A percentile compares a stretch with the other conserved stretches of the same genome.
These are phyloP conservation scores for Talaromyces piceae DNA, from an alignment of 2,329 filamentous ascomycete species.

Conservation along the genomic window DNA sequence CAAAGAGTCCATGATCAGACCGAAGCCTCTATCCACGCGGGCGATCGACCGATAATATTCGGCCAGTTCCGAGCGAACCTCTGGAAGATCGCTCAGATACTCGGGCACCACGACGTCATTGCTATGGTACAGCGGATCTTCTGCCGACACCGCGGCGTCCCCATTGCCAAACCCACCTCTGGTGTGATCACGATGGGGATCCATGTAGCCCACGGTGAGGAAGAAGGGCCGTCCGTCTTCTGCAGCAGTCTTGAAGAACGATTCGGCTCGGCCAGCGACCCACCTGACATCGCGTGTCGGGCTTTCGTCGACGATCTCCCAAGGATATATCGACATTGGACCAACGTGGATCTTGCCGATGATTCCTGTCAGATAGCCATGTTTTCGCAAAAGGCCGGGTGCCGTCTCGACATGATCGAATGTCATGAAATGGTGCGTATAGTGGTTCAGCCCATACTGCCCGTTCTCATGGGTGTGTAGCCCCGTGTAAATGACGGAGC, in stretches of 20 bases:
- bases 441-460: conserved; percentile 38
- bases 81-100: conserved; percentile 35
- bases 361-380: conserved; percentile 41
- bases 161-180: conserved; percentile 40
- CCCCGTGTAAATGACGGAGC: conserved; percentile 44
- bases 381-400: conserved; percentile 31
- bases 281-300: conserved; percentile 37
- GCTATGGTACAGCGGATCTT: conserved; percentile 18
- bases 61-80: conserved; percentile 36
- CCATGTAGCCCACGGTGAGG: conserved; percentile 41
- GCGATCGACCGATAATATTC: conserved; percentile 37
- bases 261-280: conserved; percentile 31
- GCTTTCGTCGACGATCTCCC: conserved; percentile 35
- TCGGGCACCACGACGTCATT: conserved; percentile 33
- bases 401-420: conserved; percentile 38
- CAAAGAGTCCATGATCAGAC: conserved; percentile 31
- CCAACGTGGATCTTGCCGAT: conserved; percentile 45
- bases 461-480: conserved; percentile 43
- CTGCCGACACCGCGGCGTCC: conserved; percentile 15
- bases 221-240: conserved; percentile 32
- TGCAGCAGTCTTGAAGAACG: conserved; percentile 32
- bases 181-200: conserved; percentile 40
- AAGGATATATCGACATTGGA: conserved; percentile 34
- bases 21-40: conserved; percentile 21
- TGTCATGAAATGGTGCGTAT: conserved; percentile 37